phyloP scores from a whole-genome alignment of 208 protist species.

The Crithidia sp. region DNA sequence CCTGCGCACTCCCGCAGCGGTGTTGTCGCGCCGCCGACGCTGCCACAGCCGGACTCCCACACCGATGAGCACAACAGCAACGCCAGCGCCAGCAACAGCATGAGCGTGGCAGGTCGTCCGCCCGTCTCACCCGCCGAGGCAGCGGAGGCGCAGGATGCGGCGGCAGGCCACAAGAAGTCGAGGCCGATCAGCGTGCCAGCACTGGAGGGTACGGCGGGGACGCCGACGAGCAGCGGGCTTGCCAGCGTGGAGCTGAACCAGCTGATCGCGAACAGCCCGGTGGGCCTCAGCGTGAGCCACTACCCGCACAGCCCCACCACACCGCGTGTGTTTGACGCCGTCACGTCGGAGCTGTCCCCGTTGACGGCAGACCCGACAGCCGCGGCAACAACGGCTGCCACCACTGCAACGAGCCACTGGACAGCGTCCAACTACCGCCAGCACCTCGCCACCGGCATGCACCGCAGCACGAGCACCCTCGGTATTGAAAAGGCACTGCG shows the following conservation, averaged over 20 bases:
- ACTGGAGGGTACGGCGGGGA: background rate
- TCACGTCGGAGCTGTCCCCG: slow-evolving; percentile 24
- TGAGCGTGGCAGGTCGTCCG: background rate
- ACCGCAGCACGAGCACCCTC: slow-evolving; percentile 45
- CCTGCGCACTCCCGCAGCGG: slow-evolving; percentile 6
- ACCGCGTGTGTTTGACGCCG: slow-evolving; percentile 9
- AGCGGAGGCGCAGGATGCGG: background rate
- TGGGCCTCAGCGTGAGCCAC: background rate
- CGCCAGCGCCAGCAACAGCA: background rate
- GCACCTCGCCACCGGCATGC: slow-evolving; percentile 5
- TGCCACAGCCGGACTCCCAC: background rate
- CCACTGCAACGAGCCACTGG: background rate
- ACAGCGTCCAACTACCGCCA: slow-evolving; percentile 10
- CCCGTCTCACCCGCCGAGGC: background rate
- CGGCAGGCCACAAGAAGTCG: background rate
- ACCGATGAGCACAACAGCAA: background rate
- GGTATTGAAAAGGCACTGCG: slow-evolving; percentile 69
- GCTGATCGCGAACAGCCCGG: slow-evolving; percentile 17
- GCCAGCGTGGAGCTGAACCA: slow-evolving; percentile 15
- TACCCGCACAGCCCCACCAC: slow-evolving; percentile 29
- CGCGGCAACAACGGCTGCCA: background rate
- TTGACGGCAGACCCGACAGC: background rate
- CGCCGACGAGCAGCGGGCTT: slow-evolving; percentile 18
- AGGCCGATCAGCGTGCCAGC: slow-evolving; percentile 15
- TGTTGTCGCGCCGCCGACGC: background rate